A percentile compares a stretch with the other conserved stretches of the same genome.
Evolutionary conservation across 1,284 basidiomycete species (phyloP).

Genomic region (Apiotrichum laibachii): DNA sequence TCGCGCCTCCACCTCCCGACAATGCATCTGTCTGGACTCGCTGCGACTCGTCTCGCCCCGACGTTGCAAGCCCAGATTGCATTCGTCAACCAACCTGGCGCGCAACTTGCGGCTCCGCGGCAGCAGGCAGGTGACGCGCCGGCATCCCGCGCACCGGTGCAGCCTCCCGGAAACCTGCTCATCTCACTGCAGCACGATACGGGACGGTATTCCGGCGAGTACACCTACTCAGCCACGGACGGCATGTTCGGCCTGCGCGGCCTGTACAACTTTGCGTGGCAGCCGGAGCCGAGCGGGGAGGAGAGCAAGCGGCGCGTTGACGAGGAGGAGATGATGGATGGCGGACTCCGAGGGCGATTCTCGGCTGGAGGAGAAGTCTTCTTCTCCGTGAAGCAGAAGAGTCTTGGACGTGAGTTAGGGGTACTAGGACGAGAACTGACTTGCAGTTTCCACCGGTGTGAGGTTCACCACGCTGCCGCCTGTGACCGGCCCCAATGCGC

Average conservation of each 20-base stretch:
- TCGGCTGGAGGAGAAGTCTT: conserved; percentile 93
- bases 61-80: conserved; percentile 52
- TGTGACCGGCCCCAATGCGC: conserved; percentile 51
- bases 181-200: conserved; percentile 87
- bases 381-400: conserved; percentile 86
- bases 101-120: conserved; percentile 54
- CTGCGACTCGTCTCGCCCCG: conserved; percentile 67
- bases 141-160: conserved; percentile 19
- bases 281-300: conserved; percentile 29
- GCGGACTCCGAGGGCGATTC: conserved; percentile 81
- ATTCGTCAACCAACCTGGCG: conserved; percentile 42
- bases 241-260: conserved; percentile 85
- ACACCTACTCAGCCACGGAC: conserved; percentile 90
- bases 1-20: conserved; percentile 88
- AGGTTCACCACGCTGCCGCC: conserved; percentile 65
- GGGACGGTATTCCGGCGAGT: conserved; percentile 89
- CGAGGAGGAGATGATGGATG: conserved; percentile 84
- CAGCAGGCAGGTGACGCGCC: neutral
- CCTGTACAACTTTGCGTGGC: conserved; percentile 84
- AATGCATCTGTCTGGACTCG: conserved; percentile 81
- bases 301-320: conserved; percentile 62
- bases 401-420: conserved; percentile 73
- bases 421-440: neutral
- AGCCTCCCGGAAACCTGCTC: conserved; percentile 69
- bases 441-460: conserved; percentile 81